Evolutionary conservation across 305 asterid genomes (phyloP), one percentile per base, ranked within the genome.

Genomic region (Withania somnifera): DNA sequence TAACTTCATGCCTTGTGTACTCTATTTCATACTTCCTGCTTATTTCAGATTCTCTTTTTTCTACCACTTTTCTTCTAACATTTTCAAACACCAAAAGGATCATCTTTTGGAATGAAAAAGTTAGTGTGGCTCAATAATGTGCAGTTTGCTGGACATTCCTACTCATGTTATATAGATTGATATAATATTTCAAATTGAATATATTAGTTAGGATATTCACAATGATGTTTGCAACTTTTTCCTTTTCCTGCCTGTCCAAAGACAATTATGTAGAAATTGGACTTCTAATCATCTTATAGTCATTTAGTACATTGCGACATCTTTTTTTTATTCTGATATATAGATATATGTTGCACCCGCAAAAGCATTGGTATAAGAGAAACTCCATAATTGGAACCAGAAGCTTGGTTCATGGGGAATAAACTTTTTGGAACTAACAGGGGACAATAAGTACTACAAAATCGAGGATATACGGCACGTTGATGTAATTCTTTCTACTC

Each of bases 331-430:
- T 86, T 83, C 36, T 87, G 87, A 75, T 64, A 36, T 85, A 82
- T 86, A 96, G 98, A 87, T 96, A 76, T 96, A 96, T 83, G 86
- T 96, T 81, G 97, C 98, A 19, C 98, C 98, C 83, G 94, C 98
- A 64, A 96, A 96, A 91, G 99, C 98, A 83, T 87, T 94, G 92
- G 97, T 96, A 75, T 98, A 94, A 88, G 99, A 96, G 91, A 96
- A 96, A 89, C 90, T 94, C 73, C 94, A 97, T 71, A 88, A 88
- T 82, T 96, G 99, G 99, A 90, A 84, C 82, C 92, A 94, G 83
- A 96, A 92, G 88, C 87, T 96, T 82, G 97, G 97, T 68, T 84
- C 93, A 69, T 81, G 93, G 88, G 98, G 95, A 81, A 87, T 94
- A 81, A 89, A 84, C 86, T 92, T 98, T 89, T 90, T 96, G 76